Evolutionary conservation across 257 asterid genomes (phyloP).

Genomic region (Cinchona pubescens): DNA sequence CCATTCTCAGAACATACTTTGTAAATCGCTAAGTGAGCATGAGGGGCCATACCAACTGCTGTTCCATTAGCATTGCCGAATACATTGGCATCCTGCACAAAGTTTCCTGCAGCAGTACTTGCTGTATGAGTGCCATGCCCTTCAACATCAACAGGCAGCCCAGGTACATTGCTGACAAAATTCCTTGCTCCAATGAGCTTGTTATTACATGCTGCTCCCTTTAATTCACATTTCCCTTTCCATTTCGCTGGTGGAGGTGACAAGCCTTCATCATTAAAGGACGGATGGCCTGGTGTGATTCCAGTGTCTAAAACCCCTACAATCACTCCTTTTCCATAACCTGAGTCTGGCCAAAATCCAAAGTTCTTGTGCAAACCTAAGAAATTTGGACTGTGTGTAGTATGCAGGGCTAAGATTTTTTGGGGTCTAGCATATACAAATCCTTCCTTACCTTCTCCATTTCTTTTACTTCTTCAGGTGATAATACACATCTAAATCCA

Average conservation of each 20-base stretch:
- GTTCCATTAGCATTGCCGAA: conserved; percentile 12
- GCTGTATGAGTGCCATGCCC: conserved; percentile 8
- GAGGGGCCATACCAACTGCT: conserved; percentile 14
- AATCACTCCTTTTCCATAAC: conserved; percentile 1
- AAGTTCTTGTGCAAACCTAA: not conserved
- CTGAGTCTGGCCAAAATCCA: conserved; percentile 9
- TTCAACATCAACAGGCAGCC: not conserved
- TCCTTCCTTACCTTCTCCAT: not conserved
- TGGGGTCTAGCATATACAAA: not conserved
- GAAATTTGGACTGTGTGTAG: conserved; percentile 7
- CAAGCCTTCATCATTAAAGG: conserved; percentile 3
- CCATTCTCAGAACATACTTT: not conserved
- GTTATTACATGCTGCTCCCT: not conserved
- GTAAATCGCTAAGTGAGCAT: conserved; percentile 8
- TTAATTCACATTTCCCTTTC: conserved; percentile 5
- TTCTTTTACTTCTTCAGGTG: not conserved
- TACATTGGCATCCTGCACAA: not conserved
- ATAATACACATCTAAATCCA: not conserved
- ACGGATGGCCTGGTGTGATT: not conserved
- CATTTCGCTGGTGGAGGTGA: conserved; percentile 8
- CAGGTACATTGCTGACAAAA: not conserved
- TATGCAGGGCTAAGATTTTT: not conserved
- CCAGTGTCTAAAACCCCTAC: not conserved
- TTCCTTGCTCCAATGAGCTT: conserved; percentile 9
- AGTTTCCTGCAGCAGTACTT: conserved; percentile 13